Base-by-base conservation (phyloP, 441 rosid genomes). In the Kokia cookei region DNA sequence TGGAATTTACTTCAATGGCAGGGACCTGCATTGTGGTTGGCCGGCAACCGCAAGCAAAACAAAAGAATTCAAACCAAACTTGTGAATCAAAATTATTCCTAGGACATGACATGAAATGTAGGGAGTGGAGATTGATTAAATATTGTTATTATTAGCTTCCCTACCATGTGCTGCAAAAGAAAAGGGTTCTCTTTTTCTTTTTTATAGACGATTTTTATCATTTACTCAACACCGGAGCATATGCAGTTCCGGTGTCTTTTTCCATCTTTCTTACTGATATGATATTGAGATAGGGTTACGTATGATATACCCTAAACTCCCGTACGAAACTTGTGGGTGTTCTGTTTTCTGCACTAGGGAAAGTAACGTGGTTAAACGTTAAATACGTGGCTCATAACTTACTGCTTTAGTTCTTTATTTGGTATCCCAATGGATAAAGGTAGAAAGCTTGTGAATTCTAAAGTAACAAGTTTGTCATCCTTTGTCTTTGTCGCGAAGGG, bases 21-120 rank as follows among this genome's bases (percentile, higher is more conserved):
- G 65, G 65, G 74, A 32, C 74, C 74, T 71, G 24, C 65, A 42
- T 40, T 55, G 57, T 17, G n/a, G 50, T 42, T 11, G 74, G 43
- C 13, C 13, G 17, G 45, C 32, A 47, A 32, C 1, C 4, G 7
- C 37, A 47, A 9, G 50, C 50, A 57, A 57, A 58, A 71, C 27
- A 32, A 2, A 55, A 24, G 65, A 58, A 71, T 22, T 71, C 32
- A 71, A 57, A 13, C 22, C 24, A 40, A 17, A 57, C 54, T 57
- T 71, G 74, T 42, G 74, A 57, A 71, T 57, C 57, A 45, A 71
- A 40, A 58, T 19, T 19, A 40, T 71, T 71, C 73, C 51, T 19
- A 19, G 40, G 65, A 58, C 74, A 58, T 26, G 63, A 24, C 74
- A 58, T 26, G 63, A 24, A 51, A 17, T 53, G 57, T 54, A 26